Percentiles rank a stretch among this genome's conserved stretches.
phyloP scores from a whole-genome alignment of 2,329 filamentous ascomycete species.

The Fusarium piperis region DNA sequence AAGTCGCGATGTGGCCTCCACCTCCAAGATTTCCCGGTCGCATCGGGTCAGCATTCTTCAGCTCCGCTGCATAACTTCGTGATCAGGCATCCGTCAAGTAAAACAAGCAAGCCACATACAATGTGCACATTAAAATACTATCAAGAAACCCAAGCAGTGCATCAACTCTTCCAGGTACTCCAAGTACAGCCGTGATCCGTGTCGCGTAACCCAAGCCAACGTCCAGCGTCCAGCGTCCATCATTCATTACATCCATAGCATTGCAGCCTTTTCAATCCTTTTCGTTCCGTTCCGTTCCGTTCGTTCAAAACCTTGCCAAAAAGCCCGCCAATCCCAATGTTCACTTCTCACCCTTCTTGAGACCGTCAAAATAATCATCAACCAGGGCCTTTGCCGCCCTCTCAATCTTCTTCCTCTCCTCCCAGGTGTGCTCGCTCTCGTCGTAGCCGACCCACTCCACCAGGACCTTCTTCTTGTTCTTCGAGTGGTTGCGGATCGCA shows the following conservation, averaged over 20 bases:
- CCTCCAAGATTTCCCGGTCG: background rate
- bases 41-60: background rate
- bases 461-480: conserved; percentile 40
- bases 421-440: conserved; percentile 44
- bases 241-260: background rate
- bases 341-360: conserved; percentile 16
- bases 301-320: background rate
- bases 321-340: background rate
- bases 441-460: conserved; percentile 52
- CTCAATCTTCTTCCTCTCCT: conserved; percentile 38
- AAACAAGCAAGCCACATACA: background rate
- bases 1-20: background rate
- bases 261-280: background rate
- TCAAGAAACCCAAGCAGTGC: background rate
- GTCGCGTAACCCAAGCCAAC: background rate
- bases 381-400: conserved; percentile 42
- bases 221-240: conserved; percentile 4
- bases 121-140: background rate
- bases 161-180: background rate
- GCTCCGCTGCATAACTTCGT: background rate
- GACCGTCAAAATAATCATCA: conserved; percentile 40
- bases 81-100: background rate
- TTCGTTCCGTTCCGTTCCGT: background rate
- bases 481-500: conserved; percentile 46
- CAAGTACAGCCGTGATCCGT: conserved; percentile 11